These are phyloP conservation scores for Lachancea mirantina DNA, from an alignment of 805 yeast genomes.

Conservation along the genomic window DNA sequence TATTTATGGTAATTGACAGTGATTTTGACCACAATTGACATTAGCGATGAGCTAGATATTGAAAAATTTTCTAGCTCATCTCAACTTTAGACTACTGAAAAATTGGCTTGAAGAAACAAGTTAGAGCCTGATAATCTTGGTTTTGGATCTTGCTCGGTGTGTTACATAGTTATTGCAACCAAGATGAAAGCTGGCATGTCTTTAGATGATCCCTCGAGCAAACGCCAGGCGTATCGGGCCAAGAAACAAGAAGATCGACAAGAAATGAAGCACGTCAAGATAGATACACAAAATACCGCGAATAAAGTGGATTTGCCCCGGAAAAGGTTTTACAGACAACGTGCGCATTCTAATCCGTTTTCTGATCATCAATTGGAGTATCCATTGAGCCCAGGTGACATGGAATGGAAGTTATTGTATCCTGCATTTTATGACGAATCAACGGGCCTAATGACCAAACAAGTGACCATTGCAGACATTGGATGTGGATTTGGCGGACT, in stretches of 20 bases:
- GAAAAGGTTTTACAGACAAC: conserved; percentile 84
- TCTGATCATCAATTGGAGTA: conserved; percentile 91
- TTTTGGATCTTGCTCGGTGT: no score
- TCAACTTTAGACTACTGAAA: no score
- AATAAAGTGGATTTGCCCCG: conserved; percentile 53
- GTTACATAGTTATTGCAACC: no score
- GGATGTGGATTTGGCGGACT: conserved; percentile 99
- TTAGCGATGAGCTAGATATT: no score
- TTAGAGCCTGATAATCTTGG: no score
- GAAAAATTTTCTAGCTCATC: no score
- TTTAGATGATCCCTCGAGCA: conserved; percentile 15
- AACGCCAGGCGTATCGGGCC: conserved; percentile 35
- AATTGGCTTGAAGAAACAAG: no score
- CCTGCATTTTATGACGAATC: conserved; percentile 49
- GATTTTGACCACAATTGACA: no score
- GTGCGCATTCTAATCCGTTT: conserved; percentile 97
- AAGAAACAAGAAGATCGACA: conserved; percentile 45
- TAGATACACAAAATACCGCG: conserved; percentile 31
- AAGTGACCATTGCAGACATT: conserved; percentile 86
- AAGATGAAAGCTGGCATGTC: conserved; percentile 8
- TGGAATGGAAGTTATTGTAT: conserved; percentile 81
- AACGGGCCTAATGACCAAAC: conserved; percentile 36
- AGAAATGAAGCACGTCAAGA: conserved; percentile 40
- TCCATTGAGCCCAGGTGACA: conserved; percentile 68
- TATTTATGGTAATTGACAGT: no score